These are phyloP conservation scores for Cyphellophora europaea DNA, from an alignment of 2,329 filamentous ascomycete species.

Conservation along the genomic window DNA sequence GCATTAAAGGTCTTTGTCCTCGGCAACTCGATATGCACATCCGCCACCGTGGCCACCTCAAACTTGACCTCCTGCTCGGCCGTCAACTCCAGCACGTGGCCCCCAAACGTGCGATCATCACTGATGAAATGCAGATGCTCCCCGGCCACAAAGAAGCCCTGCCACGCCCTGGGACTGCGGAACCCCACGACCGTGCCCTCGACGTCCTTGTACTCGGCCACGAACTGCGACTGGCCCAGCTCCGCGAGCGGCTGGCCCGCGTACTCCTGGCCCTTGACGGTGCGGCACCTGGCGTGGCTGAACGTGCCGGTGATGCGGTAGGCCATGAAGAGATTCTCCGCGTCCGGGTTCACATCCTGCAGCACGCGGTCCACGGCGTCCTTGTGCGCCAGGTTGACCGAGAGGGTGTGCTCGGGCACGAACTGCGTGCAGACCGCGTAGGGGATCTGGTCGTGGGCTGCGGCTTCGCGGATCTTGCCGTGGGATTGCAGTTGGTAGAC, in stretches of 20 bases:
- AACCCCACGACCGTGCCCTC: conserved; percentile 35
- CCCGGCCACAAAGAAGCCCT: conserved; percentile 31
- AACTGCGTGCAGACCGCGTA: conserved; percentile 27
- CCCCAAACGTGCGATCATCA: conserved; percentile 26
- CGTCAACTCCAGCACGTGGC: conserved; percentile 31
- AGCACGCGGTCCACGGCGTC: conserved; percentile 15
- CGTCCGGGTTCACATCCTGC: conserved; percentile 12
- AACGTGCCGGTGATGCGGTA: conserved; percentile 21
- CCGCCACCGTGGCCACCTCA: conserved; percentile 26
- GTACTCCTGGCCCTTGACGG: conserved; percentile 22
- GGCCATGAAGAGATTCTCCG: conserved; percentile 21
- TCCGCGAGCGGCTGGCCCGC: conserved; percentile 23
- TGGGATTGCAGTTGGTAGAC: conserved; percentile 33
- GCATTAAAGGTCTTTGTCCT: conserved; percentile 29
- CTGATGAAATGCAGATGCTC: conserved; percentile 34
- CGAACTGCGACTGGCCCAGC: conserved; percentile 30
- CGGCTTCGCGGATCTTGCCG: conserved; percentile 25
- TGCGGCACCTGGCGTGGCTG: conserved; percentile 19
- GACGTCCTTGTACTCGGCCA: conserved; percentile 27
- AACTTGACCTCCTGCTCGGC: conserved; percentile 24
- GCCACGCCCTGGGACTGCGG: conserved; percentile 29
- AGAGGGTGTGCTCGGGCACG: conserved; percentile 18
- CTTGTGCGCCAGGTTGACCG: conserved; percentile 16
- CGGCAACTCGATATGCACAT: conserved; percentile 31
- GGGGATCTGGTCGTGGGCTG: conserved; percentile 27